Base-by-base conservation (phyloP, 306 rosid species). In the Erythrophleum fordii region DNA sequence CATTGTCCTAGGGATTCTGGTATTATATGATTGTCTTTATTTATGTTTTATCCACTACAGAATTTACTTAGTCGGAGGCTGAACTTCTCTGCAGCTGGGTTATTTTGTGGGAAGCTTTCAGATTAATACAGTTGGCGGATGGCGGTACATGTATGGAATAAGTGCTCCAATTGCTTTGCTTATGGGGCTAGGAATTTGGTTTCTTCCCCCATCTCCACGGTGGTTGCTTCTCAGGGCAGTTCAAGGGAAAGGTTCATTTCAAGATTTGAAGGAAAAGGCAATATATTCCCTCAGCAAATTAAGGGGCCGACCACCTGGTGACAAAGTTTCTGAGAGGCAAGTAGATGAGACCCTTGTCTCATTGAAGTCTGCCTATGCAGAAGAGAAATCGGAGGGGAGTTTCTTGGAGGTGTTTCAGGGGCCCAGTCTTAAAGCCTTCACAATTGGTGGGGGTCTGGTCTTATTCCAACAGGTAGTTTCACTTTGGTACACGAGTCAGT, bases 1-100 rank as follows among this genome's bases (percentile, higher is more conserved):
- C 88, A 93, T 95, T 87, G 99, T 95, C 72, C 81, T 95, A 75
- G 99, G 99, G 78, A 95, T 95, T 83, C 88, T 95, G 99, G 99
- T 95, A 88, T 82, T 80, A 69, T 69, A 35, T 22, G 37, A 16
- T 34, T 76, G 22, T 35, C 62, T 77, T 73, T 76, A 35, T 44
- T 69, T 45, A 4, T 72, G 72, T 45, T 78, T 52, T 67, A 49
- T 76, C 64, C 65, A 58, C 77, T 66, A 70, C 53, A 69, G 79
- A 77, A 72, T 46, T 65, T 73, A 72, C 80, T 72, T 70, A 78
- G 69, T 35, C 39, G 58, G 44, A 35, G 77, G 72, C 52, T 78
- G 61, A 75, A 81, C 66, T 60, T 49, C 73, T 69, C 39, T 79
- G 91, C 92, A 95, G 99, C 39, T 87, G 81, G 99, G 99, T 76